Conservation (phyloP, 108 stramenopile species). For the Stephanodiscus minutulus region DNA sequence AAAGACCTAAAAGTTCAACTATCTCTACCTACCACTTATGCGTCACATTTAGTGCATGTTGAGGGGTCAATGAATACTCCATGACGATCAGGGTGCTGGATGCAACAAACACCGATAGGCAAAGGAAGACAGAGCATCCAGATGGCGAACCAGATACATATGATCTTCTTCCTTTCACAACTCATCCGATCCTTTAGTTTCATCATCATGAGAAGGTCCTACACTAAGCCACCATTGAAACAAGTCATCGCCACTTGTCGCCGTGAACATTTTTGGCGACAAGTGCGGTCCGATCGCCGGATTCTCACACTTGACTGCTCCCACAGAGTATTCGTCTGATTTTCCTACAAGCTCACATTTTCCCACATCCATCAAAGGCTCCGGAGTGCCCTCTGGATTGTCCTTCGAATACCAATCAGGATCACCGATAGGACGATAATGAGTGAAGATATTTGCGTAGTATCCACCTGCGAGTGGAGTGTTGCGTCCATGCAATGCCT, state of each 20-base stretch:
- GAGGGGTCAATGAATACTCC: too few relatives aligned
- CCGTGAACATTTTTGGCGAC: slow-evolving; percentile 58
- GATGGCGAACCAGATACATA: background rate
- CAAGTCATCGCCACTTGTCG: slow-evolving; percentile 59
- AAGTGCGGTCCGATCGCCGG: slow-evolving; percentile 56
- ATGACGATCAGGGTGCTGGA: too few relatives aligned
- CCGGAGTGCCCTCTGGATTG: slow-evolving; percentile 66
- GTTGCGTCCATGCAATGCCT: slow-evolving; percentile 84
- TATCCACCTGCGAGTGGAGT: slow-evolving; percentile 67
- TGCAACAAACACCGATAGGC: too few relatives aligned
- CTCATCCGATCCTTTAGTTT: slow-evolving; percentile 22
- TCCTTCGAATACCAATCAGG: slow-evolving; percentile 58
- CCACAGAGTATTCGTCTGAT: slow-evolving; percentile 48
- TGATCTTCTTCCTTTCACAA: background rate
- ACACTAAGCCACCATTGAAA: slow-evolving; percentile 67
- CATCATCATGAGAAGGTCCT: slow-evolving; percentile 52
- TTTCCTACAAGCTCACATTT: slow-evolving; percentile 60
- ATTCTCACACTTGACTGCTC: slow-evolving; percentile 75
- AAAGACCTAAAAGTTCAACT: too few relatives aligned
- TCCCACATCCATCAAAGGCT: slow-evolving; percentile 62
- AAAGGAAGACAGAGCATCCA: too few relatives aligned
- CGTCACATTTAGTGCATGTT: too few relatives aligned
- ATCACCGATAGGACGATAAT: slow-evolving; percentile 82
- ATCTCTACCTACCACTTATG: too few relatives aligned
- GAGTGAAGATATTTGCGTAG: slow-evolving; percentile 90